Percentiles rank a stretch among this genome's conserved stretches.
Conservation (phyloP, 768 basidiomycete genomes). For the Pisolithus microcarpus region DNA sequence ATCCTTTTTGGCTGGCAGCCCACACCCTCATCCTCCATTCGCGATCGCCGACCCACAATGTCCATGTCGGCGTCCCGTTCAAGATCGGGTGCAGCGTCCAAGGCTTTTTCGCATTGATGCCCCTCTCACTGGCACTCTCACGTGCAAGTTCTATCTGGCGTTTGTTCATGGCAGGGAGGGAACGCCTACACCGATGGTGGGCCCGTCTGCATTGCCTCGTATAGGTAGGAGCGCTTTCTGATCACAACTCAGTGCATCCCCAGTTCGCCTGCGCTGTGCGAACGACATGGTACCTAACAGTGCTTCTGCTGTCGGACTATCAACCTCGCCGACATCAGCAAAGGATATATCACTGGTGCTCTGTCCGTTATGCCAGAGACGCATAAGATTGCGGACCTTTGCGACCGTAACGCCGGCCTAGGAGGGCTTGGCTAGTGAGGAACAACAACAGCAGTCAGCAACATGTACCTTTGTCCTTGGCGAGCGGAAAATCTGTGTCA, state of each 20-base stretch:
- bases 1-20: constrained; percentile 46
- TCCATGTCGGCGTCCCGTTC: constrained; percentile 20
- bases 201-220: constrained; percentile 9
- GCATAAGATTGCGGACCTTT: constrained; percentile 74
- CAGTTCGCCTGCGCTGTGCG: constrained; percentile 1
- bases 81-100: constrained; percentile 22
- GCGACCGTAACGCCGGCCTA: constrained; percentile 16
- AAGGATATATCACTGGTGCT: constrained; percentile 50
- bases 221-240: too few species aligned
- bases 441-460: too few species aligned
- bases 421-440: too few species aligned
- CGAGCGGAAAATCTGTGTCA: constrained; percentile 15
- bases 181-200: constrained; percentile 13
- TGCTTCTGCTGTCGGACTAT: too few species aligned
- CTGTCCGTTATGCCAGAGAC: constrained; percentile 68
- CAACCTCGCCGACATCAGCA: background rate
- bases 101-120: too few species aligned
- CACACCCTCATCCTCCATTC: constrained; percentile 18
- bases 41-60: constrained; percentile 7
- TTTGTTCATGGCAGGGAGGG: constrained; percentile 9
- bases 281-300: too few species aligned
- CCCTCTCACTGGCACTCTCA: constrained; percentile 26
- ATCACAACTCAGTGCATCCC: too few species aligned
- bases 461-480: too few species aligned
- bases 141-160: constrained; percentile 27